Percentiles rank a stretch among this genome's conserved stretches.
Conservation (phyloP, 78 protist species). For the Speleostelium caveatum region DNA sequence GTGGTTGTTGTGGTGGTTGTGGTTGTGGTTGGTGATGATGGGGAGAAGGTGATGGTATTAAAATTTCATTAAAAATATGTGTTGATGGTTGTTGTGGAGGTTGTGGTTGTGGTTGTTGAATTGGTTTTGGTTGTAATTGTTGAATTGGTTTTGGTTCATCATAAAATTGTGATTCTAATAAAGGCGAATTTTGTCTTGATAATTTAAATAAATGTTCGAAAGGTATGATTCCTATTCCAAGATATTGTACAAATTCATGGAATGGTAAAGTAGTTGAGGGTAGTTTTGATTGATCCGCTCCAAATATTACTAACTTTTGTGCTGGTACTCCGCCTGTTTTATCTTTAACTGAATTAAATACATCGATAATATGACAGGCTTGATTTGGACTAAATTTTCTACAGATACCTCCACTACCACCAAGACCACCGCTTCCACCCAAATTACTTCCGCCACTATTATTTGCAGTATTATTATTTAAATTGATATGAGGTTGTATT, state of each 20-base stretch:
- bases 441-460: no score
- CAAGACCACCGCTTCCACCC: no score
- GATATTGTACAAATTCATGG: slow-evolving; percentile 73
- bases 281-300: slow-evolving; percentile 51
- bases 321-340: slow-evolving; percentile 67
- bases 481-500: not conserved
- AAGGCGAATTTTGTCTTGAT: not conserved
- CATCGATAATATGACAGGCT: slow-evolving; percentile 51
- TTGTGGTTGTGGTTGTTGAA: not conserved
- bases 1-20: not conserved
- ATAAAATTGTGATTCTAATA: not conserved
- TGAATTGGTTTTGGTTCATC: not conserved
- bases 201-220: slow-evolving; percentile 31
- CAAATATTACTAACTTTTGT: slow-evolving; percentile 47
- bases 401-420: no score
- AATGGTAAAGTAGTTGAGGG: slow-evolving; percentile 70
- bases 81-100: not conserved
- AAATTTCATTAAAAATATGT: no score
- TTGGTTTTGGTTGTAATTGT: not conserved
- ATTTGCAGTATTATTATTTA: not conserved
- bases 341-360: slow-evolving; percentile 56
- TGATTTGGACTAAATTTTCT: slow-evolving; percentile 50
- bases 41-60: not conserved
- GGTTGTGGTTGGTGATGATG: not conserved
- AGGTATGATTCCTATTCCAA: slow-evolving; percentile 49